Conservation (phyloP, 2,329 filamentous ascomycete species). For the Hymenoscyphus fraxineus region DNA sequence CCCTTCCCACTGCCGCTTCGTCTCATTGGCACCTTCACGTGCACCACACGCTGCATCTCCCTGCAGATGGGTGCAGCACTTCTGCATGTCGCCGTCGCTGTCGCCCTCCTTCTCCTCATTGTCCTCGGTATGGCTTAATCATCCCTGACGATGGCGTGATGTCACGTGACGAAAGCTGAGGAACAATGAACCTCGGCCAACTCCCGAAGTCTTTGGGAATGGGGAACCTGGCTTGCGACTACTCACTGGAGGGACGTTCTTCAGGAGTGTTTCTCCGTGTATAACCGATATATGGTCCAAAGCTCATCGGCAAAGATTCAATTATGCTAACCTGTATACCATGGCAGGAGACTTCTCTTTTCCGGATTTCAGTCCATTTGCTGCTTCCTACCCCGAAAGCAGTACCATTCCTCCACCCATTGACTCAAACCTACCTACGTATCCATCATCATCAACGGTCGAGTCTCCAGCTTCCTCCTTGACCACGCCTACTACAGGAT, state of each 20-base stretch:
- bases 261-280: background rate
- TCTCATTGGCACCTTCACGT: slow-evolving; percentile 5
- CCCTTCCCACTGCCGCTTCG: background rate
- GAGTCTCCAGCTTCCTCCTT: slow-evolving; percentile 26
- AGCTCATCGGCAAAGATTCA: slow-evolving; percentile 13
- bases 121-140: slow-evolving; percentile 9
- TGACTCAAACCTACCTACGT: slow-evolving; percentile 19
- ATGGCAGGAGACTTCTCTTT: slow-evolving; percentile 34
- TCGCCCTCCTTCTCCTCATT: background rate
- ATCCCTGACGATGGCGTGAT: slow-evolving; percentile 24
- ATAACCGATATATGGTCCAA: slow-evolving; percentile 4
- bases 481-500: slow-evolving; percentile 26
- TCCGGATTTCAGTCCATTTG: slow-evolving; percentile 31
- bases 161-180: slow-evolving; percentile 24
- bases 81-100: slow-evolving; percentile 9
- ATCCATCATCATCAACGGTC: slow-evolving; percentile 20
- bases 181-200: background rate
- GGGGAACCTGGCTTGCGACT: background rate
- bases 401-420: slow-evolving; percentile 19
- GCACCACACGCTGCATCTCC: slow-evolving; percentile 7
- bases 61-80: slow-evolving; percentile 3
- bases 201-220: background rate
- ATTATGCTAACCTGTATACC: slow-evolving; percentile 30
- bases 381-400: slow-evolving; percentile 2
- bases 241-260: background rate